These are phyloP conservation scores for Ceriops decandra DNA, from an alignment of 345 rosid genomes.

Conservation along the genomic window DNA sequence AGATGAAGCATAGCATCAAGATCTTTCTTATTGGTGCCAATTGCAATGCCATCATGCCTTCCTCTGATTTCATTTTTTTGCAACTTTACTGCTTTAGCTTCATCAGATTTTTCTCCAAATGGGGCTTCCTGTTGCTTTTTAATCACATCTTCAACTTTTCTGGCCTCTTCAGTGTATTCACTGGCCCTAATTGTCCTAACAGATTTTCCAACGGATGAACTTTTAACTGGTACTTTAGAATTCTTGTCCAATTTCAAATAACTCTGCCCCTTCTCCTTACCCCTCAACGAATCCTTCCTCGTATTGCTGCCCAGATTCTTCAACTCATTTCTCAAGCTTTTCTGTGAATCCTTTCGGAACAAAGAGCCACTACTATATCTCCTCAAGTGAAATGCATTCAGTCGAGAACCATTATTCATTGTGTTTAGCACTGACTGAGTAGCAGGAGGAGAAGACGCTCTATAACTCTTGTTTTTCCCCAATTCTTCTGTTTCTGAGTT, in stretches of 20 bases:
- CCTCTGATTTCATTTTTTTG: conserved; percentile 20
- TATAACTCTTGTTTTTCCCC: conserved; percentile 34
- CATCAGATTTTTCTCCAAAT: conserved; percentile 13
- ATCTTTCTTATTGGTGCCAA: conserved; percentile 17
- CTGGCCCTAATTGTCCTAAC: conserved; percentile 59
- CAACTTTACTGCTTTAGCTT: conserved; percentile 14
- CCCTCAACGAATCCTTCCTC: conserved; percentile 20
- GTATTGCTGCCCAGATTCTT: conserved; percentile 20
- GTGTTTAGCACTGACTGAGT: conserved; percentile 13
- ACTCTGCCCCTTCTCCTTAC: conserved; percentile 26
- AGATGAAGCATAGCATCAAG: conserved; percentile 7
- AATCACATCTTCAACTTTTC: conserved; percentile 25
- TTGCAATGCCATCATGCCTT: conserved; percentile 14
- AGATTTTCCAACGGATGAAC: conserved; percentile 54
- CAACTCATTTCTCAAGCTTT: conserved; percentile 19
- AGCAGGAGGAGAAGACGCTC: conserved; percentile 28
- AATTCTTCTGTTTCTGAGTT: conserved; percentile 38
- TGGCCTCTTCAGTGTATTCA: conserved; percentile 22
- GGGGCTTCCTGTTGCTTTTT: conserved; percentile 24
- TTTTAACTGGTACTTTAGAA: conserved; percentile 24
- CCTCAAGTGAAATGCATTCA: conserved; percentile 39
- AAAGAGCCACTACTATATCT: conserved; percentile 34
- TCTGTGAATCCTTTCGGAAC: conserved; percentile 21
- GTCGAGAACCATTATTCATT: conserved; percentile 14
- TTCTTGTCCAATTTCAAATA: conserved; percentile 37